Evolutionary conservation across 331 rosid genomes (phyloP), one percentile per base, ranked within the genome.

Genomic region (Erythrophleum ivorense): DNA sequence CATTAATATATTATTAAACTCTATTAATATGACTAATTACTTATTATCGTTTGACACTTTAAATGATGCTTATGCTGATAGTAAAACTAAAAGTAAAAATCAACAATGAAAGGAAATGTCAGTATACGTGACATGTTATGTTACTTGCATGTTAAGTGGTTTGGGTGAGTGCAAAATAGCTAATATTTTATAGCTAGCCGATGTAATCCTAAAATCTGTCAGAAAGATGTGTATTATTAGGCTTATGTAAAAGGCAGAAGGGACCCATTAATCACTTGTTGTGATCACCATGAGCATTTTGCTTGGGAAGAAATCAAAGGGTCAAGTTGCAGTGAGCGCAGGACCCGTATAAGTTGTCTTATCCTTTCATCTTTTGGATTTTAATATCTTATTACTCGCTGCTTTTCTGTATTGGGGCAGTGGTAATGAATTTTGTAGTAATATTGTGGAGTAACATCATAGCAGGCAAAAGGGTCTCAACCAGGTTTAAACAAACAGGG

Each of bases 121-220:
- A 24, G 29, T 24, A 24, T 24, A 24, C 29, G 29, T 24, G 29
- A 24, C 29, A 24, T 24, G 29, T 24, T 24, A 36, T 36, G 40
- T 36, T 36, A 36, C 4, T 36, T 36, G 40, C 4, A 36, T 2
- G 40, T 36, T 36, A 36, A 1, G 40, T 36, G 5, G 5, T 36
- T 36, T 36, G 40, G 2, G 29, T 24, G 29, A 24, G 29, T 24
- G 29, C 29, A 80, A 49, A 77, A 18, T 65, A 58, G 82, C 58
- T 33, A 64, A 19, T 66, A 82, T 24, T 59, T 11, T 43, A 5
- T 87, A 85, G 85, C 88, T 70, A 71, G 84, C 59, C 76, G 85
- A 87, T 82, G 86, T 71, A 46, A 78, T 76, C 80, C 54, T 67
- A 66, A 43, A 73, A 72, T 45, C 79, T 66, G 70, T 48, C 78